Percentiles rank a stretch among this genome's conserved stretches.
phyloP scores from a whole-genome alignment of 345 rosid species.

The Chamaenerion angustifolium region DNA sequence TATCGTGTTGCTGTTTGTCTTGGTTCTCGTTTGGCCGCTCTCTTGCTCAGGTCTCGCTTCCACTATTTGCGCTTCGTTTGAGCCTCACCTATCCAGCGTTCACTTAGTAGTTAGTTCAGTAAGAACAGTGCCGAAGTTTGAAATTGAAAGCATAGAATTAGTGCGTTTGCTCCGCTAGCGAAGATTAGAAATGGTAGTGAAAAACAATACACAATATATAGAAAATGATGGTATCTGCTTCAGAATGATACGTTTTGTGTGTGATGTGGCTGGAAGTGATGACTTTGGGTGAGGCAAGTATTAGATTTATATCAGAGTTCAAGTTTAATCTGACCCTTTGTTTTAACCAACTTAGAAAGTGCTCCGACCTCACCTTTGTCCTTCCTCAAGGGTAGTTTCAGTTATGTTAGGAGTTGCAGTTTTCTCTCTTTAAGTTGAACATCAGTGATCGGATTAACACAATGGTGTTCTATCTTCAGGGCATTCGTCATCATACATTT shows the following conservation, averaged over 20 bases:
- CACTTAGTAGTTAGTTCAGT: neutral
- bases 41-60: slow-evolving; percentile 34
- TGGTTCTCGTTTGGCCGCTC: slow-evolving; percentile 28
- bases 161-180: neutral
- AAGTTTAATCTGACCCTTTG: too few relatives aligned
- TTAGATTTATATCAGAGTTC: too few relatives aligned
- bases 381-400: too few relatives aligned
- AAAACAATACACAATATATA: too few relatives aligned
- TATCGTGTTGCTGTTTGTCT: slow-evolving; percentile 18
- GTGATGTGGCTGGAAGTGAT: too few relatives aligned
- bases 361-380: too few relatives aligned
- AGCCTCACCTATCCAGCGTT: neutral
- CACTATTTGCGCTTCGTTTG: neutral
- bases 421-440: neutral
- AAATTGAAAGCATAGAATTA: neutral
- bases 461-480: slow-evolving; percentile 17
- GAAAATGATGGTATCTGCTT: too few relatives aligned
- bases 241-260: too few relatives aligned
- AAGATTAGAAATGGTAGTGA: too few relatives aligned
- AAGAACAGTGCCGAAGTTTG: neutral
- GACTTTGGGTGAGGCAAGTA: too few relatives aligned
- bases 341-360: too few relatives aligned
- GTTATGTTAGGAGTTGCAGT: neutral
- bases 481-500: slow-evolving; percentile 15
- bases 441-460: neutral